Percentiles rank a stretch among this genome's conserved stretches.
phyloP scores from a whole-genome alignment of 305 asterid species.

The Fraxinus platypoda region DNA sequence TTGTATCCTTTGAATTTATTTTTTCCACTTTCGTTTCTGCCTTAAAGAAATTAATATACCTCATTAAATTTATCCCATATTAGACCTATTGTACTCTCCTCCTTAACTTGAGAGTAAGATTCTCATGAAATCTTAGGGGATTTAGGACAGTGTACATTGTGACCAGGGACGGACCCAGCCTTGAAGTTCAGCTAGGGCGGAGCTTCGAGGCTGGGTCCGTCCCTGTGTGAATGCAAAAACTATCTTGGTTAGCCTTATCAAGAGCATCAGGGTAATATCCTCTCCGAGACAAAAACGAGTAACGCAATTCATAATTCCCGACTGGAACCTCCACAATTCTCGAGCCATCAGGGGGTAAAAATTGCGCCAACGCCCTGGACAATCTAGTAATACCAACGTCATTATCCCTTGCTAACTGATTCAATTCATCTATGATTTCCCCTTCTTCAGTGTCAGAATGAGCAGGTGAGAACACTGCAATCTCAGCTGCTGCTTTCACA shows the following conservation, averaged over 20 bases:
- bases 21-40: too few species aligned
- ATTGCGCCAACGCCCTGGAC: slow-evolving; percentile 78
- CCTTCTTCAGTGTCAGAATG: slow-evolving; percentile 48
- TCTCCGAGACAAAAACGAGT: slow-evolving; percentile 85
- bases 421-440: slow-evolving; percentile 52
- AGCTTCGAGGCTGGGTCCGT: too few species aligned
- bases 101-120: too few species aligned
- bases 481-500: slow-evolving; percentile 52
- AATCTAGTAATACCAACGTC: slow-evolving; percentile 76
- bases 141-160: too few species aligned
- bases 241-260: slow-evolving; percentile 94
- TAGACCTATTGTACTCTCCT: too few species aligned
- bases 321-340: slow-evolving; percentile 70
- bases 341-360: slow-evolving; percentile 81
- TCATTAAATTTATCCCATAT: too few species aligned
- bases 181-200: too few species aligned
- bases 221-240: slow-evolving; percentile 92
- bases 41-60: too few species aligned
- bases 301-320: slow-evolving; percentile 65
- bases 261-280: slow-evolving; percentile 98
- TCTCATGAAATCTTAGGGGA: too few species aligned
- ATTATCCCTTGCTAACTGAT: slow-evolving; percentile 56
- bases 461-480: slow-evolving; percentile 57
- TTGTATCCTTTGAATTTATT: too few species aligned
- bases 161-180: too few species aligned